These are phyloP conservation scores for Juncus inflexus DNA, from an alignment of 176 grass and related monocot genomes.

Conservation along the genomic window DNA sequence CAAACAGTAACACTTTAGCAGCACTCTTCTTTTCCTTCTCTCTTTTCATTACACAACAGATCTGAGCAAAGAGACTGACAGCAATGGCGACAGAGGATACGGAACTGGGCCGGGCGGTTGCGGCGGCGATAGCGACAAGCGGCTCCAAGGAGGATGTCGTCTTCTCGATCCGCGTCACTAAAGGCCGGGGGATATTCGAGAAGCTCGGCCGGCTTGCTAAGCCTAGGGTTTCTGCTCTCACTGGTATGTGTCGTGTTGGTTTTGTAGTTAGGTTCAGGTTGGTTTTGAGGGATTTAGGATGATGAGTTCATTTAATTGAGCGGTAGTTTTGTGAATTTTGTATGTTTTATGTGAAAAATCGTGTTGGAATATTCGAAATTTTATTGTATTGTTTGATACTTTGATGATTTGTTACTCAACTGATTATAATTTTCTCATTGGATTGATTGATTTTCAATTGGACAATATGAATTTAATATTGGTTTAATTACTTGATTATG, in stretches of 20 bases:
- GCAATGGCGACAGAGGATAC: slow-evolving; percentile 73
- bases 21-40: slow-evolving; percentile 8
- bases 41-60: not conserved
- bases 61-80: not conserved
- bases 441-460: no score
- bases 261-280: no score
- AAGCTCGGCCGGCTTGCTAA: slow-evolving; percentile 89
- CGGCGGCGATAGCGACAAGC: slow-evolving; percentile 62
- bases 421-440: no score
- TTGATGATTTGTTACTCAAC: no score
- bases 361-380: no score
- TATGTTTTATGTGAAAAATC: no score
- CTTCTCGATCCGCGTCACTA: slow-evolving; percentile 88
- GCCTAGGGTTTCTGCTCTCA: slow-evolving; percentile 81
- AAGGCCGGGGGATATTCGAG: slow-evolving; percentile 95
- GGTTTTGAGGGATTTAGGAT: no score
- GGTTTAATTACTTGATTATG: no score
- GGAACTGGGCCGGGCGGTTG: slow-evolving; percentile 85
- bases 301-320: no score
- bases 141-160: slow-evolving; percentile 62
- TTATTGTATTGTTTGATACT: no score
- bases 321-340: no score
- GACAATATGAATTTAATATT: no score
- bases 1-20: not conserved
- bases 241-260: slow-evolving; percentile 30